phyloP scores from a whole-genome alignment of 352 stramenopile genomes.

The Globisporangium alternatum region DNA sequence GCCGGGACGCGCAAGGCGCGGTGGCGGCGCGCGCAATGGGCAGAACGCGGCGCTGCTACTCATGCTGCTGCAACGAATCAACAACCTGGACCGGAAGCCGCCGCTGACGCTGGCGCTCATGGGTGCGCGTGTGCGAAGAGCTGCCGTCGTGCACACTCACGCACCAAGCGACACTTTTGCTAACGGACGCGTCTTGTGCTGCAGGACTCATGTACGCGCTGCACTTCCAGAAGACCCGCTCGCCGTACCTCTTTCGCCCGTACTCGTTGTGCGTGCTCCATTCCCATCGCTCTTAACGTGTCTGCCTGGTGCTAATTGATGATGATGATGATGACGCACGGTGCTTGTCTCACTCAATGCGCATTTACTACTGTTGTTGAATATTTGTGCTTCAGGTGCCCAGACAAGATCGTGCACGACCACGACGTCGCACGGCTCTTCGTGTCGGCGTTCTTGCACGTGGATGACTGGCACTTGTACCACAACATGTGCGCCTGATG shows the following conservation, averaged over 20 bases:
- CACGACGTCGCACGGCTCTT: conserved; percentile 48
- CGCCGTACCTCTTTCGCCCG: conserved; percentile 28
- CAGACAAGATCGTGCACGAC: conserved; percentile 43
- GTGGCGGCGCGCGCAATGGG: conserved; percentile 2
- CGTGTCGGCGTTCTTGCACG: conserved; percentile 76
- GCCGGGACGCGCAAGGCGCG: background rate
- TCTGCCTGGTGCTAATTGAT: background rate
- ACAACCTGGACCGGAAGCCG: conserved; percentile 62
- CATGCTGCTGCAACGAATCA: conserved; percentile 40
- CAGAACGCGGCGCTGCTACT: conserved; percentile 31
- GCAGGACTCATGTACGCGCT: conserved; percentile 52
- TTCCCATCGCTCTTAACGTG: background rate
- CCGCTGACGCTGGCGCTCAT: conserved; percentile 45
- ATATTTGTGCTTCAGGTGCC: conserved; percentile 48
- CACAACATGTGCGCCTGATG: conserved; percentile 81
- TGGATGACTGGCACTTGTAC: conserved; percentile 85
- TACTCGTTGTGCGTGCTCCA: conserved; percentile 44
- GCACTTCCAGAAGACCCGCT: conserved; percentile 48
- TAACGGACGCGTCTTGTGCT: background rate
- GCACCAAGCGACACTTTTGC: background rate
- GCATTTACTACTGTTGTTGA: background rate
- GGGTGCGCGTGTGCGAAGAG: conserved; percentile 19
- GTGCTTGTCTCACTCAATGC: conserved; percentile 4
- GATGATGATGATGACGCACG: background rate
- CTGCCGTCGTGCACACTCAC: background rate